Evolutionary conservation across 169 alveolate genomes (phyloP), one percentile per base, ranked within the genome.

Genomic region (Eimeria necatrix): DNA sequence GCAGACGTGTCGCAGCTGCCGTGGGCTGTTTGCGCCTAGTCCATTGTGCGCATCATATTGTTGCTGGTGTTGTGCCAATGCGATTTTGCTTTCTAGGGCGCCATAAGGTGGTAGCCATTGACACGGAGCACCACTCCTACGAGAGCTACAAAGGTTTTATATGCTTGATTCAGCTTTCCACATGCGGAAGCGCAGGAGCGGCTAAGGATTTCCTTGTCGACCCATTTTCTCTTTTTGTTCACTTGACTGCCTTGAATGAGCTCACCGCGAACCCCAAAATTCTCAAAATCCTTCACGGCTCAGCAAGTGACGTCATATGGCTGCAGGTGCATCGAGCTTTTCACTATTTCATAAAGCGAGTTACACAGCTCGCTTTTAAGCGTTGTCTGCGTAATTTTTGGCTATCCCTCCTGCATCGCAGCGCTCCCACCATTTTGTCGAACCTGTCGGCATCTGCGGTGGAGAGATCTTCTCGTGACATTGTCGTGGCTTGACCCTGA

Each of bases 231-330:
- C 89, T 98, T 53, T 95, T 98, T 78, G 88, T 92, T 20, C 70
- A 93, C 49, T 87, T 98, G 51, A 97, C 97, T 64, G 96, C 89
- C 60, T 97, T 98, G 32, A 97, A 96, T 91, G 95, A 59, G 7
- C 86, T 98, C 22, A 98, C 98, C 41, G 97, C 99, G 12, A 95
- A 98, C 96, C 99, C 99, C 10, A 93, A 95, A 49, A 98, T 98
- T n/a, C 97, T 98, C 8, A 98, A 98, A 95, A 97, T 98, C 3
- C 95, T 98, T 18, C 99, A 98, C 95, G 99, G 99, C 41, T 98
- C 99, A 46, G 98, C 98, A 70, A 94, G 93, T 93, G 99, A 98
- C 96, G 97, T 98, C 81, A 81, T 97, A 32, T 98, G 99, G 99
- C 96, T 98, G n/a, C 96, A 95, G 95, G 96, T 89, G 68, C 4